Evolutionary conservation across 1,139 yeast genomes (phyloP).

Genomic region (Debaryomycetaceae sp.): DNA sequence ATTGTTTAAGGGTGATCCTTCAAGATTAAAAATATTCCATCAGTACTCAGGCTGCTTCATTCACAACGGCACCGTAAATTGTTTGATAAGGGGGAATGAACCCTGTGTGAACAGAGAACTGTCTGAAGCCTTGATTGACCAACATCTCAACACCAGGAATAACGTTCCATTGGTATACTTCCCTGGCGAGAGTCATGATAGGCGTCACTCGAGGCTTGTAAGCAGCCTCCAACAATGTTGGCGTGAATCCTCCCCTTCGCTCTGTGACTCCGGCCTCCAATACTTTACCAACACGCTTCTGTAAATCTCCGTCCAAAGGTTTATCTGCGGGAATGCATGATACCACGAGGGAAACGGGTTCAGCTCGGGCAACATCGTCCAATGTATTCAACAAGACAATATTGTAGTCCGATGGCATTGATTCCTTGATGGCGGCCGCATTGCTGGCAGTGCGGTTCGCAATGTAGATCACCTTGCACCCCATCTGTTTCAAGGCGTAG

Average conservation of each 20-base stretch:
- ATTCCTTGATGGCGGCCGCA: slow-evolving; percentile 43
- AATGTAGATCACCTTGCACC: slow-evolving; percentile 68
- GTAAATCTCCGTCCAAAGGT: slow-evolving; percentile 48
- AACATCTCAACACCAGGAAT: slow-evolving; percentile 88
- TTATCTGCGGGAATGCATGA: slow-evolving; percentile 87
- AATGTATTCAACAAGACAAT: slow-evolving; percentile 46
- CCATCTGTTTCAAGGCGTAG: slow-evolving; percentile 71
- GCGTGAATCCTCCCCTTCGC: slow-evolving; percentile 24
- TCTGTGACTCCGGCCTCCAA: slow-evolving; percentile 28
- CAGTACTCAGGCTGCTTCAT: too few relatives aligned
- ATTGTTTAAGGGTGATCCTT: neutral
- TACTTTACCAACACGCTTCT: slow-evolving; percentile 35
- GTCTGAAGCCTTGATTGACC: slow-evolving; percentile 85
- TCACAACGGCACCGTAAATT: slow-evolving; percentile 46
- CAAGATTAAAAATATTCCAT: too few relatives aligned
- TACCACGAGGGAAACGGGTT: slow-evolving; percentile 51
- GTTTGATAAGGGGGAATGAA: slow-evolving; percentile 49
- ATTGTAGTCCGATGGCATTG: slow-evolving; percentile 53
- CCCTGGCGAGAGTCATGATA: slow-evolving; percentile 62
- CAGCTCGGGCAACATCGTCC: slow-evolving; percentile 30
- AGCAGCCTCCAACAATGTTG: slow-evolving; percentile 78
- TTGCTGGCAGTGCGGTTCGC: slow-evolving; percentile 72
- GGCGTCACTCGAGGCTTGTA: slow-evolving; percentile 85
- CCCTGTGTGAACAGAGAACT: slow-evolving; percentile 74
- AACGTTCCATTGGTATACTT: slow-evolving; percentile 52